phyloP scores from a whole-genome alignment of 805 yeast species.

The Jamesozyma lodderae region DNA sequence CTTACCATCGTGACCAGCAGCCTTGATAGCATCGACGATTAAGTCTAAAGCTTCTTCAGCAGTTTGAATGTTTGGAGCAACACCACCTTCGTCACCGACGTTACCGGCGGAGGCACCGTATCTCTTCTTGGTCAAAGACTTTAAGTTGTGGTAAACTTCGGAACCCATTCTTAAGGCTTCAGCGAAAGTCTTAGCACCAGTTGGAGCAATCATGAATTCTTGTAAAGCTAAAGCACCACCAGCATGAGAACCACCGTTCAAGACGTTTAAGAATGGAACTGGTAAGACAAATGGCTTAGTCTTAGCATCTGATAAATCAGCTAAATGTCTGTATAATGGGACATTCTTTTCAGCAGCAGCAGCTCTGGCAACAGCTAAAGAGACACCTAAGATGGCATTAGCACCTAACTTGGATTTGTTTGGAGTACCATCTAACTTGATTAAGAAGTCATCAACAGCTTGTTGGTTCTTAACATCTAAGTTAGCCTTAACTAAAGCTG shows the following conservation, averaged over 20 bases:
- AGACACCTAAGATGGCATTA: constrained; percentile 95
- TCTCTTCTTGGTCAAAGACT: constrained; percentile 80
- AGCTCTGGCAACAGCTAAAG: constrained; percentile 93
- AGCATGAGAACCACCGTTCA: constrained; percentile 99
- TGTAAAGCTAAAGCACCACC: constrained; percentile 98
- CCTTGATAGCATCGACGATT: constrained; percentile 76
- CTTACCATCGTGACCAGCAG: constrained; percentile 91
- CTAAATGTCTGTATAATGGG: constrained; percentile 86
- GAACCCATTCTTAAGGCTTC: constrained; percentile 95
- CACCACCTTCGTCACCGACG: constrained; percentile 99
- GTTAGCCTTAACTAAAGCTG: constrained; percentile 75
- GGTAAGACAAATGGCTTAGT: constrained; percentile 88
- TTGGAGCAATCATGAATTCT: constrained; percentile 98
- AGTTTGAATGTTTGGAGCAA: constrained; percentile 92
- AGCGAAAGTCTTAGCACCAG: constrained; percentile 77
- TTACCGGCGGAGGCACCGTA: constrained; percentile 98
- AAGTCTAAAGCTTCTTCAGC: constrained; percentile 96
- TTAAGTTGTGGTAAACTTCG: constrained; percentile 95
- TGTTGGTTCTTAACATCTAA: constrained; percentile 79
- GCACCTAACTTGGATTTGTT: constrained; percentile 98
- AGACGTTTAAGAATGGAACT: constrained; percentile 97
- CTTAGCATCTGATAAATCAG: constrained; percentile 57
- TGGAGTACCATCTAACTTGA: constrained; percentile 86
- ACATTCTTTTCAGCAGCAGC: constrained; percentile 93
- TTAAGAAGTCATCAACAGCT: constrained; percentile 76